Percentiles rank a stretch among this genome's conserved stretches.
phyloP scores from a whole-genome alignment of 441 rosid species.

The Capsella rubella region DNA sequence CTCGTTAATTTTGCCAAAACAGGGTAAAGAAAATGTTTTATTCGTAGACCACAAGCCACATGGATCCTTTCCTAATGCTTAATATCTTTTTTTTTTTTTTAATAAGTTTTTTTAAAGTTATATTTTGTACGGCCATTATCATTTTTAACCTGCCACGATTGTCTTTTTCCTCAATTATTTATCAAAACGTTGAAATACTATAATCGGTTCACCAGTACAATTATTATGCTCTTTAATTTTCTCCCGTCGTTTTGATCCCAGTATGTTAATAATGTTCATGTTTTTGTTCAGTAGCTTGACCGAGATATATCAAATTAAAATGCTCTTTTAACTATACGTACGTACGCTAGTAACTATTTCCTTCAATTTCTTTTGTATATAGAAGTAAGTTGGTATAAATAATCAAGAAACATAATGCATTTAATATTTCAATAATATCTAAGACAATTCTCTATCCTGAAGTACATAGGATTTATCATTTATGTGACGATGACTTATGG shows the following conservation, averaged over 20 bases:
- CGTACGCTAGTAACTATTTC: neutral
- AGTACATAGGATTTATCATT: too few species aligned
- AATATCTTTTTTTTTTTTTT: constrained; percentile 1
- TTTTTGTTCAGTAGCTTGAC: neutral
- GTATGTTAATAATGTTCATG: neutral
- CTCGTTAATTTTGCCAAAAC: constrained; percentile 30
- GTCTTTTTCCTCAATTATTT: constrained; percentile 17
- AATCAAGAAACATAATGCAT: too few species aligned
- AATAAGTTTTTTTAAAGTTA: neutral
- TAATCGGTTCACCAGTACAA: constrained; percentile 26
- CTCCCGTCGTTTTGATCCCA: constrained; percentile 6
- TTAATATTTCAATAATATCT: too few species aligned
- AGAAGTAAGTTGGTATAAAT: too few species aligned
- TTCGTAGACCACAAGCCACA: constrained; percentile 11
- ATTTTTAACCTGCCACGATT: constrained; percentile 30
- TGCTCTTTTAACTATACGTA: neutral
- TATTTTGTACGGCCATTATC: constrained; percentile 23
- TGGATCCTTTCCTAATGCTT: constrained; percentile 21
- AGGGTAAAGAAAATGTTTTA: neutral
- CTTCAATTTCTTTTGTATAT: too few species aligned
- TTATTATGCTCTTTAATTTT: constrained; percentile 1
- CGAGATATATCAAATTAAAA: neutral
- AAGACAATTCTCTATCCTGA: too few species aligned
- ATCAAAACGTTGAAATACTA: constrained; percentile 22
- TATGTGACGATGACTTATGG: too few species aligned